Base-by-base conservation (phyloP, 768 basidiomycete genomes). In the Serendipita sp. region DNA sequence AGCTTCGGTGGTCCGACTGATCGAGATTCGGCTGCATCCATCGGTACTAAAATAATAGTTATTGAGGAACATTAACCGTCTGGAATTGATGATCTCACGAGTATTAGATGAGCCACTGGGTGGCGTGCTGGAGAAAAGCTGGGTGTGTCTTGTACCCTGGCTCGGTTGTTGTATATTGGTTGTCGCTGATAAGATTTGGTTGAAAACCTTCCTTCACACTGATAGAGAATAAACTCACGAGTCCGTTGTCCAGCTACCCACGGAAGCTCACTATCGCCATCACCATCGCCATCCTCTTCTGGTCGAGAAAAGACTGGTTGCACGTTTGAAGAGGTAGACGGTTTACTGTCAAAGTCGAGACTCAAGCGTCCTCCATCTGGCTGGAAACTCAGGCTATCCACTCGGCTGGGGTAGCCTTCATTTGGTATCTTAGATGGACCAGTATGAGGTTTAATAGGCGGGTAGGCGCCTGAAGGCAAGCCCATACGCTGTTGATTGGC, bases 231-330 rank as follows among this genome's bases (percentile, higher is more conserved):
- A 60, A 30, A 32, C 56, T 10, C n/a, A 60, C 56, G 56, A 30
- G 56, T 60, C 18, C 56, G 18, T 38, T 60, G 56, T 16, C 56
- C 56, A 24, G 37, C 32, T 60, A 77, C 77, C 83, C 83, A 86
- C 34, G 82, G 82, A 56, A 84, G 77, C 73, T 85, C 84, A 66
- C 76, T 78, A 46, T 73, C 53, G 8, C 37, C 53, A 46, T 65
- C 65, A 28, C 30, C 46, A 18, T 63, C 51, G 24, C 7, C 41
- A 53, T 58, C n/a, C 18, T 18, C 24, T 10, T 28, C 34, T 37
- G 56, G 10, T n/a, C 28, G 16, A 11, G 56, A 35, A 32, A 24
- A 4, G 4, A 37, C 37, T 24, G 18, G 56, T 28, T 28, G 28
- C 46, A 45, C 28, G 11, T 63, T 37, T 11, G 11, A 38, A 30